phyloP scores from a whole-genome alignment of 306 rosid genomes.

The Notholithocarpus densiflorus region DNA sequence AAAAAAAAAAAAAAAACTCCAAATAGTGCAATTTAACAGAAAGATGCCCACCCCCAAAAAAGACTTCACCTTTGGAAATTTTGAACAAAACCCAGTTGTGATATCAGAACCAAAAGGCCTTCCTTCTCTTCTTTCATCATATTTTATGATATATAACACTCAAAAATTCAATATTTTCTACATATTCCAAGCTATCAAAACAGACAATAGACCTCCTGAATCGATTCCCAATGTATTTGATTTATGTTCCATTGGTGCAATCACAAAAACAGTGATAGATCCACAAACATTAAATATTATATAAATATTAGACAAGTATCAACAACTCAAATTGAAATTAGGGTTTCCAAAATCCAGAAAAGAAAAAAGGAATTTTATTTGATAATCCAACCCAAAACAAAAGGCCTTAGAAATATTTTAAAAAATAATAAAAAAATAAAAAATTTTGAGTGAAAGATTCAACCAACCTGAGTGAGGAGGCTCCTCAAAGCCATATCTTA shows the following conservation, averaged over 20 bases:
- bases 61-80: neutral
- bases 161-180: neutral
- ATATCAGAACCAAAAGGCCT: too few species aligned
- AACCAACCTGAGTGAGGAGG: slow-evolving; percentile 62
- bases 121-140: too few species aligned
- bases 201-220: neutral
- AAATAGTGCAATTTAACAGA: neutral
- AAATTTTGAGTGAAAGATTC: neutral
- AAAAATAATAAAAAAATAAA: neutral
- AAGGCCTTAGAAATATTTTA: neutral
- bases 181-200: neutral
- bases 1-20: too few species aligned
- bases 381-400: neutral
- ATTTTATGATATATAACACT: too few species aligned
- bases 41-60: neutral
- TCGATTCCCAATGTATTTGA: too few species aligned
- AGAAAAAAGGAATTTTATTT: neutral
- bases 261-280: neutral
- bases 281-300: neutral
- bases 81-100: neutral
- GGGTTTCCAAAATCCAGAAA: slow-evolving; percentile 34
- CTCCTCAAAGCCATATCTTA: slow-evolving; percentile 60
- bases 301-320: neutral
- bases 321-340: slow-evolving; percentile 2
- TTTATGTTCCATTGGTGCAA: neutral